Base-by-base conservation (phyloP, 768 basidiomycete genomes). In the Amanita molliuscula region DNA sequence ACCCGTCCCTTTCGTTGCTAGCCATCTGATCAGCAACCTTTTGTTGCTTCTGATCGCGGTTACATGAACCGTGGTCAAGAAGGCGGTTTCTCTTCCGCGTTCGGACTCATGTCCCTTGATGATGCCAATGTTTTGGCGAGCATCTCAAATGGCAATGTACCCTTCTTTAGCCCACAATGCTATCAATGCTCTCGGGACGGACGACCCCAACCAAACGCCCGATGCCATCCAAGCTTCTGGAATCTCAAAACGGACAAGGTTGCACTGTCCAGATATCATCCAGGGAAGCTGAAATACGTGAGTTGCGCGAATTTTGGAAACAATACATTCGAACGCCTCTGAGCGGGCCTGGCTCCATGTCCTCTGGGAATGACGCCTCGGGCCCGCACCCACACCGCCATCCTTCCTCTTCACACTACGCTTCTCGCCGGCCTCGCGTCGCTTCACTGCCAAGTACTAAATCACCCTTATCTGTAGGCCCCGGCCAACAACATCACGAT, bases 51-150 rank as follows among this genome's bases (percentile, higher is more conserved):
- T 51, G 54, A 28, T 47, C 37, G 13, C 29, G 40, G 13, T 42
- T 52, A 34, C 33, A 33, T 56, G 5, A 56, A 55, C 11, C 53
- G 58, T 51, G 49, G 42, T 53, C 56, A 54, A 53, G 71, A 75
- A 51, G 69, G 66, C 23, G 71, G 66, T 1, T 76, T 84, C 58
- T 77, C 75, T 3, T 75, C 73, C 20, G 82, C 81, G 1, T 88
- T 90, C 59, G 87, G 84, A 6, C 71, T 83, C 46, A 77, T 90
- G 80, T 79, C 78, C 16, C 71, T 90, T 45, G 86, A 88, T 50
- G 87, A 89, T 58, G 77, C 80, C 1, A 75, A 75, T 48, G 79
- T 82, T 6, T 69, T 88, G 33, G 79, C 83, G 0, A 76, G 81
- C 2, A 68, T 86, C 43, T 62, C 78, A 1, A 62, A 61, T 3